Percentiles rank a stretch among this genome's conserved stretches.
These are phyloP conservation scores for Solanum tarapatanum DNA, from an alignment of 257 asterid species.

Conservation along the genomic window DNA sequence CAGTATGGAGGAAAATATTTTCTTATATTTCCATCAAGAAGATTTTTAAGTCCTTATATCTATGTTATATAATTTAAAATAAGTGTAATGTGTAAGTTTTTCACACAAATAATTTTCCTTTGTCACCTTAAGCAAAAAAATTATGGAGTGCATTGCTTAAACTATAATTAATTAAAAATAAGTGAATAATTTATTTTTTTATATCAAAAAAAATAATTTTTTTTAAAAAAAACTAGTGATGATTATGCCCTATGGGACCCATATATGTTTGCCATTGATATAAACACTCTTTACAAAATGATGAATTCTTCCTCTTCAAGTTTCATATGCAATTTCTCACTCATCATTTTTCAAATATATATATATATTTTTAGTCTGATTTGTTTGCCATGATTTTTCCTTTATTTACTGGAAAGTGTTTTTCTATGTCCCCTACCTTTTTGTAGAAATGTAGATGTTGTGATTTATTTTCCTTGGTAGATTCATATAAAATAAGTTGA, in stretches of 20 bases:
- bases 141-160: neutral
- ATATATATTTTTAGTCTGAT: neutral
- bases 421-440: neutral
- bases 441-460: neutral
- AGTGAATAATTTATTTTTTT: neutral
- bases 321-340: neutral
- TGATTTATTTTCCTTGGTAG: neutral
- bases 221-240: constrained; percentile 13
- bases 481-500: neutral
- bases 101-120: neutral
- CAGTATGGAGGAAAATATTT: neutral
- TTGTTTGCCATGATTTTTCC: neutral
- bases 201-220: neutral
- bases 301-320: constrained; percentile 18
- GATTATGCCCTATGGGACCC: constrained; percentile 34
- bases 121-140: neutral
- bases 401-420: neutral
- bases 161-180: neutral
- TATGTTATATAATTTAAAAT: neutral
- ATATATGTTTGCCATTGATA: constrained; percentile 50
- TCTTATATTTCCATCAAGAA: neutral
- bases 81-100: neutral
- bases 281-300: constrained; percentile 17
- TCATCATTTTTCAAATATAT: neutral
- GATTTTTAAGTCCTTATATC: neutral